Conservation (phyloP, 2,329 filamentous ascomycete genomes). For the Dothideomycetes sp. region DNA sequence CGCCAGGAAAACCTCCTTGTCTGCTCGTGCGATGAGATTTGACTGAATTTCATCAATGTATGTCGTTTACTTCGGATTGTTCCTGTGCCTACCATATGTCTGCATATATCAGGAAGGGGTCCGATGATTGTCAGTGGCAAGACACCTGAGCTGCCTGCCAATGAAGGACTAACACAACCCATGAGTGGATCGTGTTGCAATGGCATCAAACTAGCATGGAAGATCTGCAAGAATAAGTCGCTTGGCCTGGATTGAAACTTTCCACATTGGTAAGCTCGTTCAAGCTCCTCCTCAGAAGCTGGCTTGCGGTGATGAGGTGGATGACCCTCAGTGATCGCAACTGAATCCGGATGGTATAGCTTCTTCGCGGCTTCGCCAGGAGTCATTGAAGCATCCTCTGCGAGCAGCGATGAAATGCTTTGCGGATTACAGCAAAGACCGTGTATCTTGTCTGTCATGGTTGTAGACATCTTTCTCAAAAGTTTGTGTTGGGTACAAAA, state of each 20-base stretch:
- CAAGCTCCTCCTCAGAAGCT: conserved; percentile 36
- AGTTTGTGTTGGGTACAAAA: too few relatives aligned
- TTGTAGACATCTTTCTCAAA: too few relatives aligned
- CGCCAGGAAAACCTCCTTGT: conserved; percentile 62
- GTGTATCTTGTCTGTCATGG: conserved; percentile 40
- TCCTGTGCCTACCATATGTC: conserved; percentile 48
- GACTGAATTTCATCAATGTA: conserved; percentile 30
- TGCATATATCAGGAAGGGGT: conserved; percentile 59
- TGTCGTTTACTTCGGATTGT: not conserved
- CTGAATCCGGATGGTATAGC: conserved; percentile 40
- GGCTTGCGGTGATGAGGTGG: conserved; percentile 14
- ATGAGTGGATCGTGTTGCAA: conserved; percentile 43
- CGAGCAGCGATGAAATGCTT: conserved; percentile 51
- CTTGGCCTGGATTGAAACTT: conserved; percentile 60
- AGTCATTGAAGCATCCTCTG: conserved; percentile 42
- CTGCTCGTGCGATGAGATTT: conserved; percentile 64
- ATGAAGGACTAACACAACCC: conserved; percentile 49
- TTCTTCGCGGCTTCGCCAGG: conserved; percentile 47
- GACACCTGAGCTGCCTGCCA: conserved; percentile 53
- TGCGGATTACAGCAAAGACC: conserved; percentile 43
- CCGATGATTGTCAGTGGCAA: conserved; percentile 62
- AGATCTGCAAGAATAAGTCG: conserved; percentile 59
- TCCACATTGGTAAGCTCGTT: conserved; percentile 52
- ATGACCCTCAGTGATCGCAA: conserved; percentile 21
- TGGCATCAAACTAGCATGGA: conserved; percentile 53